Conservation (phyloP, 441 rosid species). For the Populus tomentosa region DNA sequence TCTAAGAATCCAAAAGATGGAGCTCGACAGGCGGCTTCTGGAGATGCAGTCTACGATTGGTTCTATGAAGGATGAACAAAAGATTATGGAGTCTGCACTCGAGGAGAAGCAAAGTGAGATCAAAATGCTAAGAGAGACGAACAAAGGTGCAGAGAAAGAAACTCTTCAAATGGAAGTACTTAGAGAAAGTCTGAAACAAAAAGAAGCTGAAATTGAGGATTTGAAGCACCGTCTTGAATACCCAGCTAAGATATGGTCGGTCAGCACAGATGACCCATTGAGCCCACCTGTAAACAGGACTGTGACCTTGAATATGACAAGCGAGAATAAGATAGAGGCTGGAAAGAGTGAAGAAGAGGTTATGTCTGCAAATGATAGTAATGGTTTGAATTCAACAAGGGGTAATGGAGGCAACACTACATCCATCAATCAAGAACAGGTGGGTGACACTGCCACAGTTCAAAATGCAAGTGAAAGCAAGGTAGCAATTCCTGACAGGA, state of each 20-base stretch:
- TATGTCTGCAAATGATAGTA: background rate
- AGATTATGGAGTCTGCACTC: conserved; percentile 36
- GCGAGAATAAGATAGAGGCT: conserved; percentile 4
- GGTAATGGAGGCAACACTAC: background rate
- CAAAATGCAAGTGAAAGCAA: conserved; percentile 11
- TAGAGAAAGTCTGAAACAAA: conserved; percentile 42
- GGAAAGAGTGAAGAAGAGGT: background rate
- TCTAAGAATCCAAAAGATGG: conserved; percentile 44
- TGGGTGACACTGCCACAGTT: background rate
- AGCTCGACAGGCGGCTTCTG: conserved; percentile 36
- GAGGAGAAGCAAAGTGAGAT: conserved; percentile 45
- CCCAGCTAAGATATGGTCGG: conserved; percentile 26
- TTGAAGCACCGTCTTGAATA: conserved; percentile 34
- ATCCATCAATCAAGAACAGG: background rate
- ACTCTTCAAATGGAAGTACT: conserved; percentile 22
- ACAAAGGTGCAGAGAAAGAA: conserved; percentile 14
- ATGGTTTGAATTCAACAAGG: background rate
- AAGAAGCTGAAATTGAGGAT: conserved; percentile 42
- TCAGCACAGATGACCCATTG: conserved; percentile 26
- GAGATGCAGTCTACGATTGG: conserved; percentile 53
- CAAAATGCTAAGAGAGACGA: conserved; percentile 27
- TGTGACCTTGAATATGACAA: background rate
- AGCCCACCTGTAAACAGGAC: conserved; percentile 17
- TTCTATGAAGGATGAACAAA: conserved; percentile 52
- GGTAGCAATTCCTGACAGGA: background rate